A percentile compares a stretch with the other conserved stretches of the same genome.
phyloP scores from a whole-genome alignment of 1,284 basidiomycete species.

The Cryptococcus floricola region DNA sequence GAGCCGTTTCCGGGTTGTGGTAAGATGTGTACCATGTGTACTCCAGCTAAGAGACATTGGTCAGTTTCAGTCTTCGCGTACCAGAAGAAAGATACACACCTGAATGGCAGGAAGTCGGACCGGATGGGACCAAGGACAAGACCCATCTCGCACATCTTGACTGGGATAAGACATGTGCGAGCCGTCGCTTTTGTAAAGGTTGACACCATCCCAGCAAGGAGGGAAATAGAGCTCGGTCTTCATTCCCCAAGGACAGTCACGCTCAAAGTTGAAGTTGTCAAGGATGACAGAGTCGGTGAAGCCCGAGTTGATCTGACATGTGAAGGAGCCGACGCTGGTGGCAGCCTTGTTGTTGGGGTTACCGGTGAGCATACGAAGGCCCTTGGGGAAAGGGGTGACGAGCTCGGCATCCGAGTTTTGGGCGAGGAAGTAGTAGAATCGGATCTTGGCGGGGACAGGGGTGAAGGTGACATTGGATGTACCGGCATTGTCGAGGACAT shows the following conservation, averaged over 20 bases:
- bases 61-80: not conserved
- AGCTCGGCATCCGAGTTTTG: constrained; percentile 13
- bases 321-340: constrained; percentile 21
- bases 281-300: constrained; percentile 11
- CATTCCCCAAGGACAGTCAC: constrained; percentile 32
- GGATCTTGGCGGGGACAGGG: constrained; percentile 12
- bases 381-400: constrained; percentile 32
- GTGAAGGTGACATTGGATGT: constrained; percentile 1
- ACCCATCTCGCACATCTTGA: constrained; percentile 14
- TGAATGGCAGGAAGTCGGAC: constrained; percentile 36
- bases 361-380: constrained; percentile 32
- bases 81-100: not conserved
- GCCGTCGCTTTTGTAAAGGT: constrained; percentile 29
- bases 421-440: constrained; percentile 23
- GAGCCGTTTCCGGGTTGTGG: constrained; percentile 19
- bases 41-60: constrained; percentile 19
- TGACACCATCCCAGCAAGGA: constrained; percentile 38
- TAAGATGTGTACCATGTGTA: constrained; percentile 27
- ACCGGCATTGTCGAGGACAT: constrained; percentile 8
- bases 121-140: constrained; percentile 38
- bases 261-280: constrained; percentile 36
- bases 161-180: constrained; percentile 35
- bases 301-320: constrained; percentile 19
- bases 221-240: constrained; percentile 34
- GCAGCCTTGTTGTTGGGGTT: constrained; percentile 28